Conservation (phyloP, 2,329 filamentous ascomycete genomes). For the Diplodia intermedia region DNA sequence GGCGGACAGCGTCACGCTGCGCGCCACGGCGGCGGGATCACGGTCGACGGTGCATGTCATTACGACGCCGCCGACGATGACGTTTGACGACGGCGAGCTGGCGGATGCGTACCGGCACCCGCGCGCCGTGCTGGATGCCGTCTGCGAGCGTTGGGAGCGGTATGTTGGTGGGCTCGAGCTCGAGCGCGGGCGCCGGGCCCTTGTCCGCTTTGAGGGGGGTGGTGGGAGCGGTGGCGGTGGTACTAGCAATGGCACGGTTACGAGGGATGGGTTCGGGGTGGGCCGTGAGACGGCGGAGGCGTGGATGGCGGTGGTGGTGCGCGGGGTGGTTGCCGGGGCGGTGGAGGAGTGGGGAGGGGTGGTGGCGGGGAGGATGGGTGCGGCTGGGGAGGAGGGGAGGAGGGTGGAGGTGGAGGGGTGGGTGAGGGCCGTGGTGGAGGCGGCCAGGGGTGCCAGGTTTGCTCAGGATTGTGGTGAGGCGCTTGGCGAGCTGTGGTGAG, state of each 20-base stretch:
- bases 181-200: no score
- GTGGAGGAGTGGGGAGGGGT: neutral
- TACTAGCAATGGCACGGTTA: neutral
- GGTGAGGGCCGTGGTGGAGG: neutral
- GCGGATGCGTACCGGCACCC: neutral
- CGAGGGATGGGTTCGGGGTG: neutral
- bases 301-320: neutral
- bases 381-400: no score
- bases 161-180: no score
- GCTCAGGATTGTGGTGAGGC: neutral
- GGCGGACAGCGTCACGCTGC: neutral
- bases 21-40: neutral
- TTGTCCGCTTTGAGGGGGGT: no score
- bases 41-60: neutral
- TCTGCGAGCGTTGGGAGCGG: neutral
- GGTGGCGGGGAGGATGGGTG: neutral
- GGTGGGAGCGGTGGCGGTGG: no score
- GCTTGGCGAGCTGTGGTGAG: no score
- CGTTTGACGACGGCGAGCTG: no score
- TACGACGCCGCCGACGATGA: neutral
- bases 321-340: neutral
- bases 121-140: neutral
- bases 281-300: neutral
- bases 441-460: neutral
- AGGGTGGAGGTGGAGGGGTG: neutral